Base-by-base conservation (phyloP, 139 green algal genomes). In the Eudorina sp. region DNA sequence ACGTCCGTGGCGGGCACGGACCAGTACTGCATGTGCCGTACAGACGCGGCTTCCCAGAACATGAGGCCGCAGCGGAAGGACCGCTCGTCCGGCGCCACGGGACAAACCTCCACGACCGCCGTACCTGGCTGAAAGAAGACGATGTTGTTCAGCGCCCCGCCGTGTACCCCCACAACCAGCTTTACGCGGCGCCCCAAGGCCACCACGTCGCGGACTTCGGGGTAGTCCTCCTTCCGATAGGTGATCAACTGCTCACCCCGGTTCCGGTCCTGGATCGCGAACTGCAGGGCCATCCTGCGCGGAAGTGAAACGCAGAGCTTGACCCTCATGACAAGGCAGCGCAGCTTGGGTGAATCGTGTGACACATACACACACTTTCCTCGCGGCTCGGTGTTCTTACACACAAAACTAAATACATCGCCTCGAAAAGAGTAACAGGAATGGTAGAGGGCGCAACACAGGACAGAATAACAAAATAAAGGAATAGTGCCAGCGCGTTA, bases 21-120 rank as follows among this genome's bases (percentile, higher is more conserved):
- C 72, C 72, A 79, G 72, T 60, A 79, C 40, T 18, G 72, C 72
- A 79, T 79, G 41, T 79, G 58, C 8, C 40, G 40, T 34, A 79
- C 41, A 34, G 13, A 60, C 16, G 40, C 72, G 19, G 23, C 34
- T 25, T 79, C 72, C 72, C 72, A 79, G 58, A 79, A 60, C 41
- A 55, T 55, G 21, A 18, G 41, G 14, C 72, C 72, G 45, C 72
- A 79, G 23, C 72, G 40, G 8, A 41, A 55, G 25, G 36, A 51
- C 18, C 27, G 21, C n/a, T 31, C 40, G 13, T 79, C 40, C 9
- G 40, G 16, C 14, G 72, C 40, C 8, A 60, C 40, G 8, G 72
- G 72, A 41, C 72, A 79, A 1, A 79, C 41, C 72, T 79, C 72
- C 40, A 79, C 40, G 0, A 79, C 18, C 18, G 41, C 72, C 8